Conservation (phyloP, 148 eudicot genomes). For the Amaranthus cruentus region DNA sequence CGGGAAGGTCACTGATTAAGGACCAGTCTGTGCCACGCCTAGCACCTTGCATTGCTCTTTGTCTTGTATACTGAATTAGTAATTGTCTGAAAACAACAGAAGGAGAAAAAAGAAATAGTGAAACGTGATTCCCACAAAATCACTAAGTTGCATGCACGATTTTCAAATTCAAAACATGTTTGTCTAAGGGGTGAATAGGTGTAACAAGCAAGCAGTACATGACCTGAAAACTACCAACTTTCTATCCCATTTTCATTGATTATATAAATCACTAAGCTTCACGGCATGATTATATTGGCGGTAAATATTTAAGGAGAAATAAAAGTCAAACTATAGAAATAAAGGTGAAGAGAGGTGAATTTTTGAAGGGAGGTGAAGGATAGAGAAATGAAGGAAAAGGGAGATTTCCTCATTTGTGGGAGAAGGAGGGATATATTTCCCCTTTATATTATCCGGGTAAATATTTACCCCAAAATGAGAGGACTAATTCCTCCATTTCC, state of each 20-base stretch:
- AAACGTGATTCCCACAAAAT: not conserved
- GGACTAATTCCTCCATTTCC: too few relatives aligned
- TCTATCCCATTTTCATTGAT: not conserved
- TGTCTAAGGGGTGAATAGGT: not conserved
- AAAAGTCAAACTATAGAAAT: too few relatives aligned
- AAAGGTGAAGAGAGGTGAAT: too few relatives aligned
- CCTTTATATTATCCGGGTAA: too few relatives aligned
- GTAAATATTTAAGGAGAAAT: too few relatives aligned
- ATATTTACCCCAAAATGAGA: too few relatives aligned
- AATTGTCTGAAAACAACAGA: slow-evolving; percentile 46
- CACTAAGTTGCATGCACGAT: not conserved
- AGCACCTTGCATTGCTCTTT: slow-evolving; percentile 80
- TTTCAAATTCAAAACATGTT: slow-evolving; percentile 2
- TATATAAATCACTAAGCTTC: not conserved
- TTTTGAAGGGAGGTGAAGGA: too few relatives aligned
- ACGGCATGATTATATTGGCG: too few relatives aligned
- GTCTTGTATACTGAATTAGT: slow-evolving; percentile 69
- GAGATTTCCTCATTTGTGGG: too few relatives aligned
- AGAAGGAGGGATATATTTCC: too few relatives aligned
- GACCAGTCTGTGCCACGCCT: slow-evolving; percentile 72
- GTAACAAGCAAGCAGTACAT: not conserved
- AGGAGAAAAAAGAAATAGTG: not conserved
- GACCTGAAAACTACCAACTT: slow-evolving; percentile 4
- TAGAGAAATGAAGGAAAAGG: too few relatives aligned
- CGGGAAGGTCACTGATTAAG: slow-evolving; percentile 65